Evolutionary conservation across 768 basidiomycete species (phyloP), one percentile per base, ranked within the genome.

Genomic region (Gelatoporia subvermispora): DNA sequence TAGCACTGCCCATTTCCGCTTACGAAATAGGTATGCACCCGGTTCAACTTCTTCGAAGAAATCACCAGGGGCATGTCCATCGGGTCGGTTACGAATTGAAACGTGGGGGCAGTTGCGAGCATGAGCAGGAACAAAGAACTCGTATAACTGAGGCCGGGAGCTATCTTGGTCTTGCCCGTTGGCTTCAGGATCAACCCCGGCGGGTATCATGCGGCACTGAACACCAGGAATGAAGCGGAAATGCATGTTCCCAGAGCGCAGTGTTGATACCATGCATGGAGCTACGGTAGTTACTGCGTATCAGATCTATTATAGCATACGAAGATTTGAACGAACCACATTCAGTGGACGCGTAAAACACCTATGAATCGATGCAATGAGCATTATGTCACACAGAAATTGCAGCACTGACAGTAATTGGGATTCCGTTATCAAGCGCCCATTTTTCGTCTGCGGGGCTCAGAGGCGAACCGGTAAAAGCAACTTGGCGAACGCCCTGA

Each of bases 1-100:
- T n/a, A n/a, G n/a, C n/a, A n/a, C n/a, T n/a, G n/a, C n/a, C n/a
- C n/a, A n/a, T n/a, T n/a, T n/a, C n/a, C n/a, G n/a, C n/a, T n/a
- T 28, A 58, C 63, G 59, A 47, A 64, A 64, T 8, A 55, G 40
- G 22, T 59, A 64, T 22, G 50, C 54, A 15, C 60, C 59, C 1
- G 51, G 53, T 41, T 56, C 47, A 11, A 57, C 54, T 43, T 62
- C 55, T 23, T 62, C 61, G 36, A 64, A 62, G 3, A 64, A 49
- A 36, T 61, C 61, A 2, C 61, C 63, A 2, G 61, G 50, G n/a
- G 58, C 46, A 36, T n/a, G 58, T 55, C 2, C 58, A 31, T 31
- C 28, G 28, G 5, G 7, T 7, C 28, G 5, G 28, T 31, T 31
- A 13, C 28, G 28, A 31, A 5, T 31, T 5, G 28, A 31, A 13